phyloP scores from a whole-genome alignment of 1,284 basidiomycete genomes.

The Fomitopsis pinicola region DNA sequence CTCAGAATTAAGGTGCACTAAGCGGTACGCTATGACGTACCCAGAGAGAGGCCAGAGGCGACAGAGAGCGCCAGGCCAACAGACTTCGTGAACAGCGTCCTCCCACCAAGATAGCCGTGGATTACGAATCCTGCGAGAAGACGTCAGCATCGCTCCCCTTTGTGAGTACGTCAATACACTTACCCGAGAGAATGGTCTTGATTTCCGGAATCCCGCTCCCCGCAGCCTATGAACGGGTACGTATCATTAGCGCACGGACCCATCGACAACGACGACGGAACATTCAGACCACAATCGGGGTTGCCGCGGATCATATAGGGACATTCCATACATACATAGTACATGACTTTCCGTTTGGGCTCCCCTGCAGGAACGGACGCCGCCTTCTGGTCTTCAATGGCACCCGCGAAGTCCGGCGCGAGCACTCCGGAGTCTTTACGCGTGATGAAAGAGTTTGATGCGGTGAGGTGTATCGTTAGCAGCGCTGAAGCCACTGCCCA shows the following conservation, averaged over 20 bases:
- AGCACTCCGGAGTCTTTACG: conserved; percentile 82
- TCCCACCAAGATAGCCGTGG: conserved; percentile 91
- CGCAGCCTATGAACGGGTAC: conserved; percentile 57
- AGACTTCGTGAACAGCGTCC: conserved; percentile 89
- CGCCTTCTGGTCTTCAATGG: conserved; percentile 23
- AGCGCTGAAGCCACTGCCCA: conserved; percentile 72
- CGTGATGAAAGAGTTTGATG: conserved; percentile 83
- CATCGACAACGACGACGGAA: not conserved
- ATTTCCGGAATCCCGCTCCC: conserved; percentile 97
- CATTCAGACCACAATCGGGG: not conserved
- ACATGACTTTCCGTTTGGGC: conserved; percentile 67
- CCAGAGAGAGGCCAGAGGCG: conserved; percentile 85
- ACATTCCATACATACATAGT: conserved; percentile 61
- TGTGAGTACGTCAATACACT: conserved; percentile 7
- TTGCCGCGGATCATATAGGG: not conserved
- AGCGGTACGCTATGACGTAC: conserved; percentile 29
- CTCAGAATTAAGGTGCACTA: not conserved
- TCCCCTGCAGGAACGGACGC: conserved; percentile 19
- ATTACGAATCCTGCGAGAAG: conserved; percentile 82
- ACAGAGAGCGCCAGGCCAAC: conserved; percentile 89
- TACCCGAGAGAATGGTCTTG: conserved; percentile 92
- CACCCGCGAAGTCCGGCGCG: conserved; percentile 42
- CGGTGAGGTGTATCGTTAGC: conserved; percentile 84
- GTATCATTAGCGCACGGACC: not conserved
- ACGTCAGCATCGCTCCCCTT: not conserved